Conservation (phyloP, 202 grass and related monocot species). For the Saccharum hybrid region DNA sequence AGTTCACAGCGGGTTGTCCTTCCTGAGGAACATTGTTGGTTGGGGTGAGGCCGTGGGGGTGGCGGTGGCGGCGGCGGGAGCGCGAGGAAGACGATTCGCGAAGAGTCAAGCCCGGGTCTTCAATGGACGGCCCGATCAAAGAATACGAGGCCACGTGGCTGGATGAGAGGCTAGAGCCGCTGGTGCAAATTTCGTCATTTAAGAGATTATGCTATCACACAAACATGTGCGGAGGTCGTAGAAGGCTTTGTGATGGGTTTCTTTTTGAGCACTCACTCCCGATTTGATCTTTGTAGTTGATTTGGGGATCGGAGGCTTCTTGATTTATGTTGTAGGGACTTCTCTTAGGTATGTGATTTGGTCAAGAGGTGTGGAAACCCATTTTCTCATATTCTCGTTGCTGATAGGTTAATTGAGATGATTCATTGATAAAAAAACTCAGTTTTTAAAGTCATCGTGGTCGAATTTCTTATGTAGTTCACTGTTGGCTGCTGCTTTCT, state of each 20-base stretch:
- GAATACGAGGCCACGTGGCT: no score
- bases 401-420: not conserved
- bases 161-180: no score
- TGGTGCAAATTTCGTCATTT: no score
- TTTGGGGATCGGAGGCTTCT: not conserved
- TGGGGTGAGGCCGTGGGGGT: no score
- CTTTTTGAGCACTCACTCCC: not conserved
- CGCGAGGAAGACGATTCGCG: no score
- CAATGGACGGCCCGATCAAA: no score
- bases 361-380: not conserved
- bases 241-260: not conserved
- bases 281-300: conserved; percentile 5
- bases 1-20: no score
- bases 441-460: not conserved
- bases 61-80: no score
- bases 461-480: not conserved
- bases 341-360: no score
- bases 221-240: not conserved
- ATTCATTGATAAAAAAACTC: not conserved
- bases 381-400: not conserved
- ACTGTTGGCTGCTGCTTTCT: not conserved
- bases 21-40: no score
- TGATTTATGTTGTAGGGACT: not conserved
- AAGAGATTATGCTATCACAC: not conserved
- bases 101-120: no score